Percentiles rank a stretch among this genome's conserved stretches.
Evolutionary conservation across 2,329 filamentous ascomycete species (phyloP).

Genomic region (Huntiella moniliformis): DNA sequence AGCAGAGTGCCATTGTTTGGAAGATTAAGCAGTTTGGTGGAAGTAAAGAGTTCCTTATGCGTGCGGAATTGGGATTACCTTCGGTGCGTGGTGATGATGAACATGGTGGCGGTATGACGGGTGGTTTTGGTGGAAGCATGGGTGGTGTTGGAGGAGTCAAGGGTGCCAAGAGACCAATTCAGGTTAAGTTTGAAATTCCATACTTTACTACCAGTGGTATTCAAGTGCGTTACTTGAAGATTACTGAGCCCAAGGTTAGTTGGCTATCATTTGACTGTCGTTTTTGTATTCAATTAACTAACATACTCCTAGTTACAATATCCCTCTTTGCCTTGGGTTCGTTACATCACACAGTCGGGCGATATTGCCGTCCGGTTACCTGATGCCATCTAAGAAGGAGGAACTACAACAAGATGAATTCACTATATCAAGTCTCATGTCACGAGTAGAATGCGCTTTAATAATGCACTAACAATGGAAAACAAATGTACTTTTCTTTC

Average conservation of each 20-base stretch:
- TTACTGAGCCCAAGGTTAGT: slow-evolving; percentile 95
- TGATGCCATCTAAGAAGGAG: slow-evolving; percentile 35
- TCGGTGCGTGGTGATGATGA: slow-evolving; percentile 92
- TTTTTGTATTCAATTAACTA: slow-evolving; percentile 4
- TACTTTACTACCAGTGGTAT: slow-evolving; percentile 99
- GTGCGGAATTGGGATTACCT: slow-evolving; percentile 82
- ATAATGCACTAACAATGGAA: too few species aligned
- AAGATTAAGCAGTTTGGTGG: slow-evolving; percentile 99
- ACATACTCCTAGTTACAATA: slow-evolving; percentile 62
- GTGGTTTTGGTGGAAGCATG: slow-evolving; percentile 93
- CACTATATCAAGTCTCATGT: too few species aligned
- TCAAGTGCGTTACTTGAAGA: slow-evolving; percentile 95
- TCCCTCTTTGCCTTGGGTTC: slow-evolving; percentile 87
- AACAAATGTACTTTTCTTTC: neutral
- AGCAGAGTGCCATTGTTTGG: slow-evolving; percentile 96
- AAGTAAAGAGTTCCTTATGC: slow-evolving; percentile 97
- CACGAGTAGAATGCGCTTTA: neutral
- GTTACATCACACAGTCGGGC: slow-evolving; percentile 95
- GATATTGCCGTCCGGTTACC: slow-evolving; percentile 90
- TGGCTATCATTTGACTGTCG: neutral
- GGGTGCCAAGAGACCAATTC: slow-evolving; percentile 81
- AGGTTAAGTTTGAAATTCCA: slow-evolving; percentile 99
- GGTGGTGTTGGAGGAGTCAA: slow-evolving; percentile 67
- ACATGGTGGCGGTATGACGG: slow-evolving; percentile 91
- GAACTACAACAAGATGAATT: too few species aligned